Evolutionary conservation across 352 stramenopile genomes (phyloP), one percentile per base, ranked within the genome.

Genomic region (Phytopythium aichiense): DNA sequence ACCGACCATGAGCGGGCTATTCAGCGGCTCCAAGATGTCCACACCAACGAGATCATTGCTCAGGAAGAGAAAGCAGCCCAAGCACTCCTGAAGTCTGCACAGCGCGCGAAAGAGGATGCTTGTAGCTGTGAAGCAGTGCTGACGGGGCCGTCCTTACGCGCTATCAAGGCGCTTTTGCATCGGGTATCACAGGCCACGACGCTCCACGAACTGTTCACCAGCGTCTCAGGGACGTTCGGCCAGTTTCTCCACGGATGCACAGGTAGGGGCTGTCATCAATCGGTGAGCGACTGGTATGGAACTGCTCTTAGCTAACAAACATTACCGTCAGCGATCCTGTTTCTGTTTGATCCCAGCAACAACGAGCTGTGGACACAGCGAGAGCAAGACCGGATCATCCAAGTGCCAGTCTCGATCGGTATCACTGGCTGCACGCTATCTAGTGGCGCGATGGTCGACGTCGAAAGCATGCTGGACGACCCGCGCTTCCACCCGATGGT

Each of bases 301-400:
- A n/a, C 5, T 23, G 16, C 28, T 40, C 28, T 42, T 25, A 20
- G 15, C 5, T 49, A 49, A 49, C 40, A 52, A 11, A 20, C 18
- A 4, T 23, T 61, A 13, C 4, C 56, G 23, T 22, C 63, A 72
- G 80, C 76, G 16, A 65, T 85, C 43, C 63, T 92, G 28, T 89
- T 88, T 51, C 57, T 92, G 0, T 65, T 90, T 20, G 81, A 92
- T 31, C 73, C 83, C 22, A 73, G 68, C 9, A 77, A 59, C 30
- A 87, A 90, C 23, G 75, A 92, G 37, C 65, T 92, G 2, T 92
- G 83, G 83, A 87, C 79, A 11, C 75, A 85, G 56, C 72, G 71
- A 13, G 73, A 84, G 31, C 70, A 71, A 48, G 72, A 63, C 30
- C 77, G 71, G 38, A 62, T 70, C 6, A 69, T 79, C n/a, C 77